Percentiles rank a stretch among this genome's conserved stretches.
These are phyloP conservation scores for Phytophthora nicotianae DNA, from an alignment of 352 stramenopile genomes.

Conservation along the genomic window DNA sequence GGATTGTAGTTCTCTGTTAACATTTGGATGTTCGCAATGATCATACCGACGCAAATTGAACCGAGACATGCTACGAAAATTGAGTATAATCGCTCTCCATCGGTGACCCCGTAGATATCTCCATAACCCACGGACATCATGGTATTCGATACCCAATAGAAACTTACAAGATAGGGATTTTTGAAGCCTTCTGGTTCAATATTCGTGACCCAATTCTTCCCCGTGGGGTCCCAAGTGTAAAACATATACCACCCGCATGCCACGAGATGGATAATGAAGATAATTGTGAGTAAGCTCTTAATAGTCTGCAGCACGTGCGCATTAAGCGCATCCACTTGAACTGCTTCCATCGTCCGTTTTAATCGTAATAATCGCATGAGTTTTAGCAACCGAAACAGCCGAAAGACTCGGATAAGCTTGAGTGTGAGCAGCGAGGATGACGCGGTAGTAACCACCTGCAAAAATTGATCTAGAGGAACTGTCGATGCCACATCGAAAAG, in stretches of 20 bases:
- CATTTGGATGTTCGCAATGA: constrained; percentile 93
- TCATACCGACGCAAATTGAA: constrained; percentile 90
- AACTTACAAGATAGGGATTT: constrained; percentile 87
- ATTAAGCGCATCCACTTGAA: constrained; percentile 81
- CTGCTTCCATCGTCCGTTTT: constrained; percentile 61
- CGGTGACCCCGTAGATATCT: constrained; percentile 86
- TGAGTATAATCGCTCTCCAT: constrained; percentile 81
- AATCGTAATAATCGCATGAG: constrained; percentile 73
- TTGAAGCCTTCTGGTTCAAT: constrained; percentile 45
- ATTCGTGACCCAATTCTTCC: constrained; percentile 75
- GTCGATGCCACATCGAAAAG: constrained; percentile 74
- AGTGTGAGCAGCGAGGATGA: constrained; percentile 66
- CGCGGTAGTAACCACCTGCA: constrained; percentile 49
- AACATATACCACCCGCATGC: constrained; percentile 84
- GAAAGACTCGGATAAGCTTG: constrained; percentile 76
- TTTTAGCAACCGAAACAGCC: constrained; percentile 76
- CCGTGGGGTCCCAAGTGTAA: constrained; percentile 77
- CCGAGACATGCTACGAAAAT: constrained; percentile 86
- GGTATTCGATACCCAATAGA: constrained; percentile 94
- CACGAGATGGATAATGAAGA: constrained; percentile 82
- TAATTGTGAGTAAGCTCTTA: constrained; percentile 71
- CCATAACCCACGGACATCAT: constrained; percentile 95
- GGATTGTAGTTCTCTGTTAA: constrained; percentile 93
- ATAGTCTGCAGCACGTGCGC: constrained; percentile 77
- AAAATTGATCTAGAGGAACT: constrained; percentile 69